phyloP scores from a whole-genome alignment of 2,329 filamentous ascomycete species.

The Penicillium sp. region DNA sequence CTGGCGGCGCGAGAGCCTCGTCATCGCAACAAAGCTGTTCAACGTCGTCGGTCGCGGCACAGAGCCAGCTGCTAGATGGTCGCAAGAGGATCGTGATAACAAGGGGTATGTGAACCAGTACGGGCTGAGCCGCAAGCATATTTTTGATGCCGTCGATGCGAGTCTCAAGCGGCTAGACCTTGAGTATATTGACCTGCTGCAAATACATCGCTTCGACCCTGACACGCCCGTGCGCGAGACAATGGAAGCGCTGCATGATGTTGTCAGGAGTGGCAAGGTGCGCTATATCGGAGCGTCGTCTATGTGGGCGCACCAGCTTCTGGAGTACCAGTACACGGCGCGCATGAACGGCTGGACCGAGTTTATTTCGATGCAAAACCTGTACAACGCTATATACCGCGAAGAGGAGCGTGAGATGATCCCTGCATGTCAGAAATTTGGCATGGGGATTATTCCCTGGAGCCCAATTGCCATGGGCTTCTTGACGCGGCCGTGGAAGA shows the following conservation, averaged over 20 bases:
- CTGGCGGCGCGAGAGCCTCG: conserved; percentile 54
- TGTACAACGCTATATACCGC: conserved; percentile 57
- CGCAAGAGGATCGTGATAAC: conserved; percentile 40
- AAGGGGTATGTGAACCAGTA: conserved; percentile 25
- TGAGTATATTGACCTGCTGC: conserved; percentile 51
- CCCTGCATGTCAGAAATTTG: conserved; percentile 45
- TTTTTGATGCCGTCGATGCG: conserved; percentile 59
- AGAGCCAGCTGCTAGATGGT: conserved; percentile 27
- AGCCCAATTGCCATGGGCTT: conserved; percentile 25
- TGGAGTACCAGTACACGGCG: conserved; percentile 51
- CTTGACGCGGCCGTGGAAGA: conserved; percentile 22
- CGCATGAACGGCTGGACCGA: conserved; percentile 58
- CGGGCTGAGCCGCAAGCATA: conserved; percentile 57
- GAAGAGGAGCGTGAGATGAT: conserved; percentile 61
- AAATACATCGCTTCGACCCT: conserved; percentile 46
- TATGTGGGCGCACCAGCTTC: conserved; percentile 30
- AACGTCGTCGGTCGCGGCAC: conserved; percentile 32
- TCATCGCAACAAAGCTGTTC: conserved; percentile 57
- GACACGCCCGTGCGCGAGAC: conserved; percentile 48
- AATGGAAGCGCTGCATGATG: conserved; percentile 44
- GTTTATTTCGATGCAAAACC: conserved; percentile 59
- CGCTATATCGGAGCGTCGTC: conserved; percentile 34
- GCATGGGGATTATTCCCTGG: conserved; percentile 46
- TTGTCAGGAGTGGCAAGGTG: conserved; percentile 33
- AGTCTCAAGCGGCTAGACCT: conserved; percentile 48